Evolutionary conservation across 257 asterid genomes (phyloP), one percentile per base, ranked within the genome.

Genomic region (Nicotiana attenuata): DNA sequence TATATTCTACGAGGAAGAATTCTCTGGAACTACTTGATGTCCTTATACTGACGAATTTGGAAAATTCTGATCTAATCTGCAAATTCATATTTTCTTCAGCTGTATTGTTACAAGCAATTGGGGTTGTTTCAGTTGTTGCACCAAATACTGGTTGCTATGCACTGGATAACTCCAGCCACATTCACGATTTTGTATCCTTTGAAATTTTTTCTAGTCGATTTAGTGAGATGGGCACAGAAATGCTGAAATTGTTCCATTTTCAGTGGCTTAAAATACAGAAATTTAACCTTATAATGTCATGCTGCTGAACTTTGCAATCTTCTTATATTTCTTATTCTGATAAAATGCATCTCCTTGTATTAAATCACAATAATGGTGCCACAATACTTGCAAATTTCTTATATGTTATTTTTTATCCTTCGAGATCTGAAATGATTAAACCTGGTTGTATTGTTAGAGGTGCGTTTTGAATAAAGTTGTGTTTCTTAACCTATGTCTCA

Each of bases 171-270:
- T 84, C 90, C 89, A 95, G 99, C 76, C 88, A 81, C 88, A 91
- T 95, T 86, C 86, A 89, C 84, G 99, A 93, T 88, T 95, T 95
- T 81, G 98, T 95, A 95, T 95, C 99, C 99, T 90, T 29, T 87
- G 69, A 55, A 22, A 10, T 67, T 41, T 24, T 17, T 50, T 63
- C 17, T 15, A 19, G 17, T 47, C 3, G 20, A 56, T 22, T 64
- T 28, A 63, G 64, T 28, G 28, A 29, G 78, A 45, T 20, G 31
- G 33, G n/a, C 57, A 22, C 35, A 71, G 47, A 71, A 71, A n/a
- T 68, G 56, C 19, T 41, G 41, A 38, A 38, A 38, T 68, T 68
- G 77, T n/a, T 41, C 77, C 45, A 38, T 68, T 38, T 38, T 68
- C 31, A n/a, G 56, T 41, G 19, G 20, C 56, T 24, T 61, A 11